Conservation (phyloP, 495 filamentous ascomycete genomes). For the Neurospora sp. region DNA sequence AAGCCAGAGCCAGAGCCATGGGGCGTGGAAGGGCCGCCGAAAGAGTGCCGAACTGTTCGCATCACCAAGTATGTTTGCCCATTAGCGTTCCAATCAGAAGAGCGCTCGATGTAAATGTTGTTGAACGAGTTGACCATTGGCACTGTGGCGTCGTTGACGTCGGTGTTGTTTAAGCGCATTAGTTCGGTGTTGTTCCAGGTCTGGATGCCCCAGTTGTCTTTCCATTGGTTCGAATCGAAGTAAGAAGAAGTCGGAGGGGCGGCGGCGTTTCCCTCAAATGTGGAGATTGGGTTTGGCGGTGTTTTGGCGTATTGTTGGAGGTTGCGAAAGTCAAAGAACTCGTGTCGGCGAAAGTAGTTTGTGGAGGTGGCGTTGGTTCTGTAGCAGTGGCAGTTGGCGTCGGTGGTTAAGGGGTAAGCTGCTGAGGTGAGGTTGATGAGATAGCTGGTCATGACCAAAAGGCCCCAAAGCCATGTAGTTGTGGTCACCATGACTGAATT, state of each 20-base stretch:
- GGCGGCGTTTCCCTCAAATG: conserved; percentile 17
- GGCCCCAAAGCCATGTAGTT: neutral
- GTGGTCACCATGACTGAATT: neutral
- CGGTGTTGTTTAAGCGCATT: conserved; percentile 14
- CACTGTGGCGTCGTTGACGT: conserved; percentile 29
- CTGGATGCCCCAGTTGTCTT: conserved; percentile 48
- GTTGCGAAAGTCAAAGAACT: conserved; percentile 59
- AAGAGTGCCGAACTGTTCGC: conserved; percentile 44
- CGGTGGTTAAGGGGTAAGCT: conserved; percentile 30
- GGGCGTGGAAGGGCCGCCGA: neutral
- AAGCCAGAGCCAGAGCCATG: conserved; percentile 18
- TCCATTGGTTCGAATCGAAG: conserved; percentile 30
- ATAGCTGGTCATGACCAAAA: neutral
- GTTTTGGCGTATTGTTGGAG: conserved; percentile 24
- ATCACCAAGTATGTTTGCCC: conserved; percentile 49
- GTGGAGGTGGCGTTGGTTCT: conserved; percentile 33
- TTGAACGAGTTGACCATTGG: conserved; percentile 52
- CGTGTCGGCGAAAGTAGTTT: conserved; percentile 54
- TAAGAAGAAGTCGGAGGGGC: conserved; percentile 27
- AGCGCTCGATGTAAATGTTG: conserved; percentile 53
- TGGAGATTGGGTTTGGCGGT: conserved; percentile 9
- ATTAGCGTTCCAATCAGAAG: conserved; percentile 21
- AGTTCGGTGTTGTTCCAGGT: conserved; percentile 41
- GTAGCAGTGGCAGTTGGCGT: conserved; percentile 39
- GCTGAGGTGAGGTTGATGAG: conserved; percentile 5